Percentiles rank a stretch among this genome's conserved stretches.
These are phyloP conservation scores for Corinectria fuckeliana DNA, from an alignment of 2,329 filamentous ascomycete genomes.

Conservation along the genomic window DNA sequence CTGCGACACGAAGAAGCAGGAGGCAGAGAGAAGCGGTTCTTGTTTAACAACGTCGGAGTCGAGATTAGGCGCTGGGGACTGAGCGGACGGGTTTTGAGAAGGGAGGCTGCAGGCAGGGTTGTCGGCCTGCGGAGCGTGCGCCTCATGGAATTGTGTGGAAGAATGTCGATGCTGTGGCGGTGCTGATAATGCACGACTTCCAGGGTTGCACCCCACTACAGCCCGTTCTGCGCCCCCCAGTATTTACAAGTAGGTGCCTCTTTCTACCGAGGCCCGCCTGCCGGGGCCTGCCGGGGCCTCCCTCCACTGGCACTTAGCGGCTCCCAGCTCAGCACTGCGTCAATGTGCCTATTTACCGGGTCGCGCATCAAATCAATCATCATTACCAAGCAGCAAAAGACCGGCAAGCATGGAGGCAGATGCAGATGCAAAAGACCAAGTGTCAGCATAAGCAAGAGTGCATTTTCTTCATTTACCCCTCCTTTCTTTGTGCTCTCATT, in stretches of 20 bases:
- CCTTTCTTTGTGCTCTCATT: background rate
- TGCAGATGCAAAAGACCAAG: background rate
- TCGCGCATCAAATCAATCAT: background rate
- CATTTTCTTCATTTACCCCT: background rate
- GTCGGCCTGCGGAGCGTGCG: conserved; percentile 40
- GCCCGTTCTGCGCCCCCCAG: too few relatives aligned
- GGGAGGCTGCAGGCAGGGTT: conserved; percentile 42
- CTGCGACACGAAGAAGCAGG: conserved; percentile 22
- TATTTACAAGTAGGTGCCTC: too few relatives aligned
- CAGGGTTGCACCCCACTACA: background rate
- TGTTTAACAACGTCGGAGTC: conserved; percentile 30
- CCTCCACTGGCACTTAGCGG: too few relatives aligned
- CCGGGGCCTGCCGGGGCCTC: too few relatives aligned
- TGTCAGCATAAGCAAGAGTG: background rate
- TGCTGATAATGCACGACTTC: conserved; percentile 43
- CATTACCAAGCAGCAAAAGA: background rate
- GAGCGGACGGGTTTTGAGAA: conserved; percentile 39
- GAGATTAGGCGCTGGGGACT: conserved; percentile 32
- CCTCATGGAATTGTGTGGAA: conserved; percentile 53
- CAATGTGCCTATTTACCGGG: too few relatives aligned
- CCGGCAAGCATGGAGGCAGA: background rate
- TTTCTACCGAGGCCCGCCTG: background rate
- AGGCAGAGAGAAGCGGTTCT: conserved; percentile 16
- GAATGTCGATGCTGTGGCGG: conserved; percentile 50
- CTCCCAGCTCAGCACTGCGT: too few relatives aligned